These are phyloP conservation scores for Omphalotus guepiniiformis DNA, from an alignment of 768 basidiomycete genomes.

Conservation along the genomic window DNA sequence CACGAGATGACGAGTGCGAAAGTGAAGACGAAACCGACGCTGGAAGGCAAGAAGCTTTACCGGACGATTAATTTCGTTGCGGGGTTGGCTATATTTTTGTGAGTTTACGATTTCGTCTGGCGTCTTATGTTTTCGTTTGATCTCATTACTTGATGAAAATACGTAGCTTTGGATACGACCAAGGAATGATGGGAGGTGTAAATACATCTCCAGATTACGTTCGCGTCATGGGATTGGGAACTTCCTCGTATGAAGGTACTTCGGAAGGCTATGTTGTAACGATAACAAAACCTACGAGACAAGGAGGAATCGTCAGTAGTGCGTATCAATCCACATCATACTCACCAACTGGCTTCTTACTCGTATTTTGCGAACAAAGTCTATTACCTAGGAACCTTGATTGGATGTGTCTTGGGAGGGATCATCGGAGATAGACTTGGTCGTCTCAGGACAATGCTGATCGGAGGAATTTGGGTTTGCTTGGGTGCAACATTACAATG, in stretches of 20 bases:
- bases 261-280: slow-evolving; percentile 39
- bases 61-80: slow-evolving; percentile 26
- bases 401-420: slow-evolving; percentile 38
- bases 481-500: slow-evolving; percentile 38
- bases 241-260: slow-evolving; percentile 33
- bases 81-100: slow-evolving; percentile 29
- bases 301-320: slow-evolving; percentile 44
- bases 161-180: slow-evolving; percentile 42
- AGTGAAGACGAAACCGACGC: too few species aligned
- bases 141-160: neutral
- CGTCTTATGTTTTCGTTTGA: neutral
- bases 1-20: too few species aligned
- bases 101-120: slow-evolving; percentile 11
- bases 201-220: slow-evolving; percentile 43
- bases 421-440: slow-evolving; percentile 37
- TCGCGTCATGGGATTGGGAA: slow-evolving; percentile 34
- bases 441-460: slow-evolving; percentile 35
- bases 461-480: slow-evolving; percentile 37
- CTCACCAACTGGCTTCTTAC: too few species aligned
- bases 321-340: neutral
- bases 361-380: slow-evolving; percentile 20
- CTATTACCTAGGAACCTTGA: slow-evolving; percentile 39
- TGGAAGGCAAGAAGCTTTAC: slow-evolving; percentile 22
- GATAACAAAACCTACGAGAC: slow-evolving; percentile 37
- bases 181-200: slow-evolving; percentile 47